These are phyloP conservation scores for Myriangium duriaei DNA, from an alignment of 2,329 filamentous ascomycete species.

Conservation along the genomic window DNA sequence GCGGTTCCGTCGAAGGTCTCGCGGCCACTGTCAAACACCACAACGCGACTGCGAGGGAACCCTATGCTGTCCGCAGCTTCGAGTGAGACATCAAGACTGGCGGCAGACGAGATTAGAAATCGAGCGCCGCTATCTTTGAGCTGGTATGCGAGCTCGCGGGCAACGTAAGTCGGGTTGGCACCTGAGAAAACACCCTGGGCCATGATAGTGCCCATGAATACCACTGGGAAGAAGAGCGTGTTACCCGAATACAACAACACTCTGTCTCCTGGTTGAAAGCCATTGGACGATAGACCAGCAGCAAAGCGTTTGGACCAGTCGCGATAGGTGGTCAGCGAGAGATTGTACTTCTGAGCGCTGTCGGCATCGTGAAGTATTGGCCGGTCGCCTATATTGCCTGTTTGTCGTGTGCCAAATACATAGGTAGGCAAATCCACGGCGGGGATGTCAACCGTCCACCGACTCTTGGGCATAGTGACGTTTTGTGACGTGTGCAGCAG, in stretches of 20 bases:
- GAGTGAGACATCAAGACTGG: conserved; percentile 48
- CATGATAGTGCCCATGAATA: conserved; percentile 63
- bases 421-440: conserved; percentile 33
- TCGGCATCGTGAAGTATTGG: conserved; percentile 51
- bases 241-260: conserved; percentile 65
- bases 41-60: conserved; percentile 44
- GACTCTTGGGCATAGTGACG: conserved; percentile 39
- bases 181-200: conserved; percentile 68
- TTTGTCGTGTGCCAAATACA: conserved; percentile 27
- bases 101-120: conserved; percentile 53
- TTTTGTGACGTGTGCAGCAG: neutral
- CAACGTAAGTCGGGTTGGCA: conserved; percentile 57
- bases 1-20: conserved; percentile 32
- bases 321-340: conserved; percentile 53
- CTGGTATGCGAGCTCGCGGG: conserved; percentile 63
- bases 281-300: conserved; percentile 49
- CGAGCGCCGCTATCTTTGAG: conserved; percentile 56
- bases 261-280: conserved; percentile 54
- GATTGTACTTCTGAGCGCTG: conserved; percentile 51
- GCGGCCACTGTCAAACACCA: conserved; percentile 48
- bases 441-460: conserved; percentile 36
- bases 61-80: conserved; percentile 51
- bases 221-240: conserved; percentile 56
- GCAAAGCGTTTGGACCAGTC: conserved; percentile 62
- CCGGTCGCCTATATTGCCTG: conserved; percentile 19